These are phyloP conservation scores for Cordyceps tenuipes DNA, from an alignment of 2,329 filamentous ascomycete genomes.

Conservation along the genomic window DNA sequence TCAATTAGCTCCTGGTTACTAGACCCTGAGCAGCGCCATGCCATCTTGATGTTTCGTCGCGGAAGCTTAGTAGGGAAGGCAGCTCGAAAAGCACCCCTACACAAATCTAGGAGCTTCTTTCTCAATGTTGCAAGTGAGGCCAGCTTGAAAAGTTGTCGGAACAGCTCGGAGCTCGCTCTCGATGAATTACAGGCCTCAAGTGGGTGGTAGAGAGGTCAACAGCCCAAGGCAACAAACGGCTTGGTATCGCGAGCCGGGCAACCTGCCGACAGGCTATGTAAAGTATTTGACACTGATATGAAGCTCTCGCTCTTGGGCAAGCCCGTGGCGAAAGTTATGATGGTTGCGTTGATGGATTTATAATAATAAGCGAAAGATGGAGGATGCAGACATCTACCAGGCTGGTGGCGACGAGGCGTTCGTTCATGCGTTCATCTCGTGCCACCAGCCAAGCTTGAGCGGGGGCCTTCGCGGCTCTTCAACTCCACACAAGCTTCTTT, in stretches of 20 bases:
- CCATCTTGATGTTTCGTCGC: constrained; percentile 50
- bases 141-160: background rate
- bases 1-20: constrained; percentile 68
- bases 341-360: background rate
- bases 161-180: background rate
- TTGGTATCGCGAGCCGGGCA: background rate
- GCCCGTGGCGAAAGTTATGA: background rate
- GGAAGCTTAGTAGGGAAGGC: background rate
- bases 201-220: background rate
- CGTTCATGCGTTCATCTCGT: background rate
- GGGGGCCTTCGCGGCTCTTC: background rate
- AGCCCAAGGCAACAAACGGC: too few relatives aligned
- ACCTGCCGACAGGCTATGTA: background rate
- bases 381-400: background rate
- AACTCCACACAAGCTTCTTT: background rate
- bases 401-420: background rate
- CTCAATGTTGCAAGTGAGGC: background rate
- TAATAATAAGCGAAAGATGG: background rate
- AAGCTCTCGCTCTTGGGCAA: background rate
- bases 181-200: background rate
- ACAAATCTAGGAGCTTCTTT: background rate
- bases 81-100: constrained; percentile 5
- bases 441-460: background rate
- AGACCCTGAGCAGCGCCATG: constrained; percentile 75
- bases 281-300: background rate